Evolutionary conservation across 805 yeast genomes (phyloP).

Genomic region (Wickerhamomyces tratensis): DNA sequence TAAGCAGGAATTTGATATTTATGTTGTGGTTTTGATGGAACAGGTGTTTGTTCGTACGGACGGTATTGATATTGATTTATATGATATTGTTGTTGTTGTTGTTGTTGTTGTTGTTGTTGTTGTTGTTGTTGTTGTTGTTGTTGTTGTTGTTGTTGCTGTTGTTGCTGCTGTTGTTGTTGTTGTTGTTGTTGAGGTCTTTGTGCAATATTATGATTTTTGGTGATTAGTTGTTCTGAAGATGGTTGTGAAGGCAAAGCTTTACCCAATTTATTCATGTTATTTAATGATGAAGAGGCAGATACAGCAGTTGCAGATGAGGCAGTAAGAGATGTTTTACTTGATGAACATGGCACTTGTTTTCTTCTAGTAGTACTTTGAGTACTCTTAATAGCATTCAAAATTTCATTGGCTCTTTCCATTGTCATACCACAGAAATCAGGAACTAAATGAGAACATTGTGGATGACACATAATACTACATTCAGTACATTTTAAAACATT

Average conservation of each 20-base stretch:
- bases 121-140: no score
- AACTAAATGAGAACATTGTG: slow-evolving; percentile 85
- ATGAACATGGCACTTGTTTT: slow-evolving; percentile 3
- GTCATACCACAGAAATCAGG: slow-evolving; percentile 99
- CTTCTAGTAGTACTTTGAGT: slow-evolving; percentile 36
- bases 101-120: not conserved
- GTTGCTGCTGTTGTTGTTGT: not conserved
- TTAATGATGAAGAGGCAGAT: not conserved
- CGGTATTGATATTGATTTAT: no score
- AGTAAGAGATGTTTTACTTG: slow-evolving; percentile 1
- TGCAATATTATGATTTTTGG: not conserved
- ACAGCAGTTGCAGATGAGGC: slow-evolving; percentile 3
- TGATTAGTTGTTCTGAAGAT: not conserved
- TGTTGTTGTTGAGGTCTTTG: not conserved
- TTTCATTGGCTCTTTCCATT: slow-evolving; percentile 91
- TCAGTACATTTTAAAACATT: slow-evolving; percentile 87
- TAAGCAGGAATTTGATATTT: no score
- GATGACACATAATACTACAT: slow-evolving; percentile 93
- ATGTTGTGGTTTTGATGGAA: no score
- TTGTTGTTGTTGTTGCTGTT: no score
- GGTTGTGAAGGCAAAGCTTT: no score
- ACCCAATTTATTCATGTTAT: no score
- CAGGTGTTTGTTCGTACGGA: no score
- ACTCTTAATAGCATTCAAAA: slow-evolving; percentile 72
- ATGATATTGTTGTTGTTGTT: not conserved